These are phyloP conservation scores for Anaeromyces robustus DNA, from an alignment of 192 early-diverging fungal species.

Conservation along the genomic window DNA sequence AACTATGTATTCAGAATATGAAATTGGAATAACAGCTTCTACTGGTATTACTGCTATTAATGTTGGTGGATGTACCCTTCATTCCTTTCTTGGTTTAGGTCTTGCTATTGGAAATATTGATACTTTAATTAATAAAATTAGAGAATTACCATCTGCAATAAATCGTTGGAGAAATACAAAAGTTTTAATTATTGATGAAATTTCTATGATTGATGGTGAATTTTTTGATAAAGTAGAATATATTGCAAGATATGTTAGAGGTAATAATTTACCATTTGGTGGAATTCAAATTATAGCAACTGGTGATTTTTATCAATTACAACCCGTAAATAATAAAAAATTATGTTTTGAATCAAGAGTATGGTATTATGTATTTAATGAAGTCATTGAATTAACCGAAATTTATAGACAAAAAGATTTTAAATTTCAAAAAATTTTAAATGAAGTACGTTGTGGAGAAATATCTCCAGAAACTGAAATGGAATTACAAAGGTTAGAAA, in stretches of 20 bases:
- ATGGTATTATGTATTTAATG: constrained; percentile 31
- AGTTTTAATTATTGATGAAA: constrained; percentile 63
- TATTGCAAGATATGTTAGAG: constrained; percentile 33
- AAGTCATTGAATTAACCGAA: constrained; percentile 49
- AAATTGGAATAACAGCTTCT: constrained; percentile 20
- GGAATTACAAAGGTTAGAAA: constrained; percentile 27
- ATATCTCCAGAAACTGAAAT: constrained; percentile 33
- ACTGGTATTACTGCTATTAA: constrained; percentile 76
- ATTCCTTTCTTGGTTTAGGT: constrained; percentile 56
- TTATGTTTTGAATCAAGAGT: constrained; percentile 22
- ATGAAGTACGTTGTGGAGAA: constrained; percentile 64
- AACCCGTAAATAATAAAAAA: constrained; percentile 39
- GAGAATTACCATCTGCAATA: constrained; percentile 12
- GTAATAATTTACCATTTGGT: constrained; percentile 40
- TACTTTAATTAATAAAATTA: constrained; percentile 12
- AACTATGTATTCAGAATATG: neutral
- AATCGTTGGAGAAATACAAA: constrained; percentile 40
- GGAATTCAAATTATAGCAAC: constrained; percentile 60
- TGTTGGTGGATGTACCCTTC: constrained; percentile 56
- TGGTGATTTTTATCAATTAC: constrained; percentile 71
- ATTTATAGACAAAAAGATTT: constrained; percentile 78
- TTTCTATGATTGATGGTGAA: constrained; percentile 59
- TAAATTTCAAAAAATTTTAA: constrained; percentile 64
- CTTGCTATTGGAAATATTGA: constrained; percentile 19
- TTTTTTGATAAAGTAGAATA: constrained; percentile 58